These are phyloP conservation scores for Xeromyces bisporus DNA, from an alignment of 495 filamentous ascomycete species.

Conservation along the genomic window DNA sequence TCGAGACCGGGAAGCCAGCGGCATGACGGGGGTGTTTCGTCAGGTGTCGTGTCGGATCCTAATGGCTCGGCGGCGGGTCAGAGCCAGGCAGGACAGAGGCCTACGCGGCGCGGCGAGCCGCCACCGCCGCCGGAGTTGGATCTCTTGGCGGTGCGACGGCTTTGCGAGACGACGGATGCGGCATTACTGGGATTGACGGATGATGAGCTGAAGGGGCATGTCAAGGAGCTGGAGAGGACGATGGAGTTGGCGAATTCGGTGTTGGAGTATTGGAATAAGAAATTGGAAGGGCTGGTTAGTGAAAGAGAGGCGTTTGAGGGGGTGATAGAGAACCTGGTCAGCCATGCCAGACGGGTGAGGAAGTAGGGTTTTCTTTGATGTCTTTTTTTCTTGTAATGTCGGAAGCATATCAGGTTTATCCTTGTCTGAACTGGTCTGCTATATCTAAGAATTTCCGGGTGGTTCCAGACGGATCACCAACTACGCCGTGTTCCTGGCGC, in stretches of 20 bases:
- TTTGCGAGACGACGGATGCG: slow-evolving; percentile 70
- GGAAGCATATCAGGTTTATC: neutral
- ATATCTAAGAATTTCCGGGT: neutral
- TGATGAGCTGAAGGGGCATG: slow-evolving; percentile 54
- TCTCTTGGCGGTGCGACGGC: slow-evolving; percentile 53
- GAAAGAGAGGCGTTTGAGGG: slow-evolving; percentile 95
- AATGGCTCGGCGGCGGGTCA: slow-evolving; percentile 17
- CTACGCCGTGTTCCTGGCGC: slow-evolving; percentile 1
- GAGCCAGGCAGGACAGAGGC: slow-evolving; percentile 18
- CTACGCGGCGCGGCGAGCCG: slow-evolving; percentile 31
- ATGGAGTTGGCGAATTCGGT: slow-evolving; percentile 54
- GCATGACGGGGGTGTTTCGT: slow-evolving; percentile 27
- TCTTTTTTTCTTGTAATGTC: slow-evolving; percentile 1
- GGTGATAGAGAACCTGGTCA: slow-evolving; percentile 95
- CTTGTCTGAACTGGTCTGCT: neutral
- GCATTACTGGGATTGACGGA: slow-evolving; percentile 62
- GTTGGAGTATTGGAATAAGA: slow-evolving; percentile 76
- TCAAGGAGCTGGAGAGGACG: slow-evolving; percentile 50
- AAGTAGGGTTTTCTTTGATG: slow-evolving; percentile 34
- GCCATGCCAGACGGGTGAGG: slow-evolving; percentile 76
- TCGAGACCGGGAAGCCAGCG: slow-evolving; percentile 29
- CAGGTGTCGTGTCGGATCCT: slow-evolving; percentile 19
- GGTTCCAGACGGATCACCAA: slow-evolving; percentile 1
- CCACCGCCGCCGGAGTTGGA: slow-evolving; percentile 61
- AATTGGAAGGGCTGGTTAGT: slow-evolving; percentile 63